Percentiles rank a stretch among this genome's conserved stretches.
Evolutionary conservation across 352 stramenopile species (phyloP).

Genomic region (Pythium dissotocum): DNA sequence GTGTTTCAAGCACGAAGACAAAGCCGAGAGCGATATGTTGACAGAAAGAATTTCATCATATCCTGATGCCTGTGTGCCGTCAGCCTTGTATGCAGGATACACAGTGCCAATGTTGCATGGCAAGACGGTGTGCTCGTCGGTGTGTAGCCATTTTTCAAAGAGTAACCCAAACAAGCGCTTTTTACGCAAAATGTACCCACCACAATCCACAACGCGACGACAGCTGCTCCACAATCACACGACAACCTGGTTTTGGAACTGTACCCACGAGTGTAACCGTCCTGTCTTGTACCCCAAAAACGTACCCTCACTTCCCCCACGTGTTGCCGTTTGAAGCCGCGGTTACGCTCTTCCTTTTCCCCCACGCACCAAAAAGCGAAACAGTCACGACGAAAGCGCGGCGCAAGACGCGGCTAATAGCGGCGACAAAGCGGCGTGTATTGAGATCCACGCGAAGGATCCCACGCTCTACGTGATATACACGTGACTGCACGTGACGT

Average conservation of each 20-base stretch:
- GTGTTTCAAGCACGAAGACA: no score
- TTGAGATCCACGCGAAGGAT: not conserved
- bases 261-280: not conserved
- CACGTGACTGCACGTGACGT: not conserved
- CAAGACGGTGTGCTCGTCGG: no score
- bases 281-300: no score
- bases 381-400: not conserved
- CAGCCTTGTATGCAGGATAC: no score
- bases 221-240: constrained; percentile 1
- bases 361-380: not conserved
- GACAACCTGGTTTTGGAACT: constrained; percentile 10
- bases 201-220: not conserved
- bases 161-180: constrained; percentile 1
- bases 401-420: not conserved
- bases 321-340: not conserved
- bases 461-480: not conserved
- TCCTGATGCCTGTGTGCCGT: no score
- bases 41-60: no score
- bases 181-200: constrained; percentile 7
- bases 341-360: constrained; percentile 1
- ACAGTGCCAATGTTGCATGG: no score
- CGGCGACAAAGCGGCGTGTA: not conserved
- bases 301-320: constrained; percentile 1
- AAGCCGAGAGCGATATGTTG: no score
- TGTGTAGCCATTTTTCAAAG: not conserved